Percentiles rank a stretch among this genome's conserved stretches.
Evolutionary conservation across 345 rosid genomes (phyloP).

Genomic region (Murraya koenigii): DNA sequence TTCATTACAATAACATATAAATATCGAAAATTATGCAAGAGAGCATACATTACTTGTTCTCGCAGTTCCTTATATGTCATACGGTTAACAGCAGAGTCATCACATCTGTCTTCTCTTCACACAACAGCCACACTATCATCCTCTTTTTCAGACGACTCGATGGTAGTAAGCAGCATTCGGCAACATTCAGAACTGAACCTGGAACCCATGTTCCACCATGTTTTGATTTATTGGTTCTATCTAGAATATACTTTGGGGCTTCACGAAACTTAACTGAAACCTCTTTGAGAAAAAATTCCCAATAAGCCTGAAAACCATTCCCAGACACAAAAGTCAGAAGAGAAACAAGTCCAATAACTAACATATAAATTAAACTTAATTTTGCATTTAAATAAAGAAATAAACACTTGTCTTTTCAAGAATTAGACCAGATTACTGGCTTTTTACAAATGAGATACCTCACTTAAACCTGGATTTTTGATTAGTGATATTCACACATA

Average conservation of each 20-base stretch:
- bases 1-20: background rate
- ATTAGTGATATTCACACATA: too few species aligned
- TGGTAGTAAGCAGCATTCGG: constrained; percentile 77
- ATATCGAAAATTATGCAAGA: background rate
- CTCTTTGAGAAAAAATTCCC: constrained; percentile 68
- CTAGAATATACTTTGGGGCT: constrained; percentile 68
- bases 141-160: constrained; percentile 44
- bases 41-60: constrained; percentile 73
- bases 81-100: constrained; percentile 40
- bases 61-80: constrained; percentile 69
- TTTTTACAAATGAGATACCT: too few species aligned
- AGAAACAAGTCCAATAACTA: constrained; percentile 4
- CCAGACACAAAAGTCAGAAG: constrained; percentile 12
- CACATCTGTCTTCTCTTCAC: constrained; percentile 75
- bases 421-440: too few species aligned
- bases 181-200: constrained; percentile 61
- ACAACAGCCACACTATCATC: constrained; percentile 62
- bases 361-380: background rate
- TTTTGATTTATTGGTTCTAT: constrained; percentile 45
- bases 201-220: constrained; percentile 78
- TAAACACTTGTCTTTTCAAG: too few species aligned
- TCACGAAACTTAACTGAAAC: constrained; percentile 51
- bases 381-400: background rate
- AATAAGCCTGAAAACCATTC: constrained; percentile 51
- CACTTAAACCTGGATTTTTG: too few species aligned